These are phyloP conservation scores for Haplosporangium gracile DNA, from an alignment of 192 early-diverging fungal genomes.

Conservation along the genomic window DNA sequence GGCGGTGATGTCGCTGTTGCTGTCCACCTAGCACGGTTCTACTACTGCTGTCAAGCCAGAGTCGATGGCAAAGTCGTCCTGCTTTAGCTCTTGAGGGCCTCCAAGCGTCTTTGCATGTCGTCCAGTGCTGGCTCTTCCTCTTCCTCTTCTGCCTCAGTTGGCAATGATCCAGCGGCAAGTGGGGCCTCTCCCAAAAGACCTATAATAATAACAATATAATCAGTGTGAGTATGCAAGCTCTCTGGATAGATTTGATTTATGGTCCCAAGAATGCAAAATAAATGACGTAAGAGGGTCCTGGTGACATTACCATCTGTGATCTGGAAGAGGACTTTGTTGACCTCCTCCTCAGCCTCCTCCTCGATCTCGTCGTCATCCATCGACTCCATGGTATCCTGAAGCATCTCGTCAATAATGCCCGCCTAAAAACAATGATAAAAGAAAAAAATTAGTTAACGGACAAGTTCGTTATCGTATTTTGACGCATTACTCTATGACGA, in stretches of 20 bases:
- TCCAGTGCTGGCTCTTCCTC: constrained; percentile 84
- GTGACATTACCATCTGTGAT: constrained; percentile 82
- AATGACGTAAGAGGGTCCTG: constrained; percentile 9
- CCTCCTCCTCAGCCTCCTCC: constrained; percentile 95
- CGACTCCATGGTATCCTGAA: constrained; percentile 88
- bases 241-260: neutral
- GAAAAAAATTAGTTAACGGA: neutral
- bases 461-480: neutral
- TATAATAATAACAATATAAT: constrained; percentile 8
- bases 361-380: constrained; percentile 93
- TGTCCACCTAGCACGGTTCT: neutral
- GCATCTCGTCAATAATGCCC: constrained; percentile 97
- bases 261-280: neutral
- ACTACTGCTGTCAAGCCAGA: neutral
- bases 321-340: constrained; percentile 90
- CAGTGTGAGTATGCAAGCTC: neutral
- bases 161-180: constrained; percentile 39
- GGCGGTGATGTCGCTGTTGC: neutral
- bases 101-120: constrained; percentile 88
- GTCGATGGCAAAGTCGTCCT: neutral
- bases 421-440: constrained; percentile 67
- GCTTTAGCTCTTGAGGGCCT: constrained; percentile 76
- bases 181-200: constrained; percentile 38
- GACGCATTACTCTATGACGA: neutral
- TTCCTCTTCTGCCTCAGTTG: constrained; percentile 65